A percentile compares a stretch with the other conserved stretches of the same genome.
Conservation (phyloP, 768 basidiomycete genomes). For the Termitomyces sp. region DNA sequence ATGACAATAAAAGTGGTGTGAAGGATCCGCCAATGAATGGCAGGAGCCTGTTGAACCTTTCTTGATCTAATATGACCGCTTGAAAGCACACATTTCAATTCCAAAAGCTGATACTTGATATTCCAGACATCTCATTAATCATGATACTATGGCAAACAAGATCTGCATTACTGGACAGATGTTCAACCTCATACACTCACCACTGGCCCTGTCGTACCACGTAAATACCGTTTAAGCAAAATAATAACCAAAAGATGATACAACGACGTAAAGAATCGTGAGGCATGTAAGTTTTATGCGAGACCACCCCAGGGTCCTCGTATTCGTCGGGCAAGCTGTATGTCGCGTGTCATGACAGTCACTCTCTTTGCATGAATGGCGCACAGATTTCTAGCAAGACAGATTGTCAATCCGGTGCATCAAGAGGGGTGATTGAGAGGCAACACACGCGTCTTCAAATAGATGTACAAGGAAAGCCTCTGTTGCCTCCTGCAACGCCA, state of each 20-base stretch:
- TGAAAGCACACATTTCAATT: not conserved
- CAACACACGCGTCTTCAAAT: slow-evolving; percentile 95
- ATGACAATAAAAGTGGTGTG: slow-evolving; percentile 77
- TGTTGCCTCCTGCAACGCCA: slow-evolving; percentile 95
- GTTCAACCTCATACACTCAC: slow-evolving; percentile 1
- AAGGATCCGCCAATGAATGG: slow-evolving; percentile 52
- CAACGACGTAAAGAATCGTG: slow-evolving; percentile 8
- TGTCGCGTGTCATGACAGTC: slow-evolving; percentile 96
- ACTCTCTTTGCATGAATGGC: slow-evolving; percentile 98
- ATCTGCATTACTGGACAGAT: not conserved
- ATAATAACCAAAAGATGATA: slow-evolving; percentile 13
- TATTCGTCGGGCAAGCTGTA: slow-evolving; percentile 93
- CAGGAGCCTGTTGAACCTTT: slow-evolving; percentile 53
- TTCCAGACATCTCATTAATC: not conserved
- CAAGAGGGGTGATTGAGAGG: not conserved
- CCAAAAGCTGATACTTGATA: not conserved
- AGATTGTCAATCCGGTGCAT: slow-evolving; percentile 3
- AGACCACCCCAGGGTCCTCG: slow-evolving; percentile 85
- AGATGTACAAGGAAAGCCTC: slow-evolving; percentile 93
- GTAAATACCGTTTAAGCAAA: slow-evolving; percentile 3
- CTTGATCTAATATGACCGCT: slow-evolving; percentile 93
- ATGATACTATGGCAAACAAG: not conserved
- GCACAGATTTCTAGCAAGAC: slow-evolving; percentile 74
- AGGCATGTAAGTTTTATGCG: slow-evolving; percentile 29
- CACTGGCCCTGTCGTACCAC: slow-evolving; percentile 6